Evolutionary conservation across 2,329 filamentous ascomycete genomes (phyloP), one percentile per base, ranked within the genome.

Genomic region (Ilyonectria sp.): DNA sequence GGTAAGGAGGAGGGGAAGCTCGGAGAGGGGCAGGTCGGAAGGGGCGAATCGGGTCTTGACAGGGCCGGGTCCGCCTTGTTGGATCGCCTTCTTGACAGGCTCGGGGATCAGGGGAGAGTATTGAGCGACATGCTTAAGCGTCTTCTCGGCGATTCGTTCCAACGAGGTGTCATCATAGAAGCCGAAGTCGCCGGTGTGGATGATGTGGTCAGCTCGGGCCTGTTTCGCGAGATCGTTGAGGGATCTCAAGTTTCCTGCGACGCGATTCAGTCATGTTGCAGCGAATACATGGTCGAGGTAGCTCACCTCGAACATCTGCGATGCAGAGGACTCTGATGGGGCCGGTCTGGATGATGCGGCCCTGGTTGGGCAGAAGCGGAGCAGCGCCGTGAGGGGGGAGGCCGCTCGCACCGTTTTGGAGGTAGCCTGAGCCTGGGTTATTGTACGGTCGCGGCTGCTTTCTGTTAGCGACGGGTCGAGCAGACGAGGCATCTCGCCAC

Each of bases 61-160:
- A 44, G 94, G 90, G 52, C 93, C 92, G 56, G 91, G 87, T 66
- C 92, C 92, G 59, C 88, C 87, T 76, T 87, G 85, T 71, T 88
- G 85, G 69, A 92, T 92, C 23, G 86, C 83, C 80, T 92, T 92
- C 83, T 92, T 93, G 69, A 91, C 86, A 26, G 88, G 84, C 79
- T 98, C 95, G 68, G 92, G 89, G 72, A 99, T 93, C 74, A 99
- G 88, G 21, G 96, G 96, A 59, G 96, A 99, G 83, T 99, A 99
- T 84, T 99, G 96, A 62, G 95, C 95, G 74, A 99, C 96, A 84
- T 99, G 96, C 84, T 97, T 98, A 58, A 99, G 88, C 23, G 96
- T 99, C 86, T 99, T 99, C 83, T 99, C 96, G 46, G 96, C 96
- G 85, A 99, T 98, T 78, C 96, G 92, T 78, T 98, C 95, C 74